Evolutionary conservation across 2,329 filamentous ascomycete species (phyloP), one percentile per base, ranked within the genome.

Genomic region (Phyllosticta citribraziliensis): DNA sequence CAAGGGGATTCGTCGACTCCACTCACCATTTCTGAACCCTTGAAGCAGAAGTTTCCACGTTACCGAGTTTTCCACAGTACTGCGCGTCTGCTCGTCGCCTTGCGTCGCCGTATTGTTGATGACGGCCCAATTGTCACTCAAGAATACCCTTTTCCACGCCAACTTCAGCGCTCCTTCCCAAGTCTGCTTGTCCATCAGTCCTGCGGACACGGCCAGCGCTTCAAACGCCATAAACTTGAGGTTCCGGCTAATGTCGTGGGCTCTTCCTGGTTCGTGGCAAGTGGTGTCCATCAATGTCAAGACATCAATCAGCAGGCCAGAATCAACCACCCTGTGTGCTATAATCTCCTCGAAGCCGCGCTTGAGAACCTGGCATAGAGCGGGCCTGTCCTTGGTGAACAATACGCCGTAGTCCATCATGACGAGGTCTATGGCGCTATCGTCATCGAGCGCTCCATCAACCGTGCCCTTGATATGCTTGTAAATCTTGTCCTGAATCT

Each of bases 101-200:
- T 89, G 88, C 63, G 87, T 80, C 55, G 87, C 84, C 0, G 88
- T 93, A 66, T 89, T 85, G 69, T 94, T 93, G 70, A 95, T 82
- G 62, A 78, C 79, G 25, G 82, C 78, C 94, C 94, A 99, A 70
- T 97, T 84, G 71, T 97, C 92, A 56, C 86, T 84, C 66, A 93
- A 82, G 68, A 88, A 88, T 64, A 91, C 87, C 59, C 94, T 85
- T 70, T 94, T 88, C 94, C 94, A 99, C 64, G 97, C 89, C n/a
- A 85, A 73, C 63, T 78, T 79, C 57, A 83, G 75, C 40, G 81
- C 70, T 33, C 79, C 75, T 25, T 86, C 80, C 64, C 69, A 69
- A 22, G 68, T 69, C 17, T 67, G 69, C 47, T 66, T 66, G 76
- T 78, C 67, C 73, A 79, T 67, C 79, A 73, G 77, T 80, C 68